phyloP scores from a whole-genome alignment of 2,329 filamentous ascomycete species.

The Zymoseptoria crescenta region DNA sequence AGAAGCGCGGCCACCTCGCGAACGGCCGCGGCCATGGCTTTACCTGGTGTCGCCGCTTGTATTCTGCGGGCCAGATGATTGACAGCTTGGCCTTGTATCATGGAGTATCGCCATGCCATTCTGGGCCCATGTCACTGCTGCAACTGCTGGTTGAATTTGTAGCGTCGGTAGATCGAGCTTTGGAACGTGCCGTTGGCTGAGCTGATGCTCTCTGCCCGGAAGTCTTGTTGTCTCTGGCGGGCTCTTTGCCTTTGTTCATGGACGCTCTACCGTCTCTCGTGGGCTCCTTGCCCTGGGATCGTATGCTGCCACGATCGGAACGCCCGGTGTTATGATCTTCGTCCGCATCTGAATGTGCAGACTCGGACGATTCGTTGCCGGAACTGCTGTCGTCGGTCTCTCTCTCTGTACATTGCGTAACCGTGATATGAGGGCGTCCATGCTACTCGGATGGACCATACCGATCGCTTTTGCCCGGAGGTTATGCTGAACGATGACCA shows the following conservation, averaged over 20 bases:
- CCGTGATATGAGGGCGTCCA: background rate
- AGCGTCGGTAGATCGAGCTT: too few relatives aligned
- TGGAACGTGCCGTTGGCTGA: background rate
- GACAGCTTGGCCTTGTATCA: too few relatives aligned
- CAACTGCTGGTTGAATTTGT: background rate
- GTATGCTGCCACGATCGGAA: background rate
- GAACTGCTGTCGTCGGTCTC: too few relatives aligned
- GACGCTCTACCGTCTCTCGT: background rate
- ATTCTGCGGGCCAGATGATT: too few relatives aligned
- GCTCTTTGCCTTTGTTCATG: background rate
- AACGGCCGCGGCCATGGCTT: too few relatives aligned
- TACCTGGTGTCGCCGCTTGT: too few relatives aligned
- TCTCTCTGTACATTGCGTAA: too few relatives aligned
- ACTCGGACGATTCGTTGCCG: too few relatives aligned
- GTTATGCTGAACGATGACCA: constrained; percentile 20
- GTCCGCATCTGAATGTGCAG: background rate
- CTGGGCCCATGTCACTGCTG: background rate
- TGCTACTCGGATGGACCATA: constrained; percentile 3
- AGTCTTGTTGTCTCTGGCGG: background rate
- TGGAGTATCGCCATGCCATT: too few relatives aligned
- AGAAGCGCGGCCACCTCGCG: too few relatives aligned
- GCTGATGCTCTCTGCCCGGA: background rate
- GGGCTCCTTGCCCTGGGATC: background rate
- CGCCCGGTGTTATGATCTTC: background rate
- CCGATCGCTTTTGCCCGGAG: constrained; percentile 18